Evolutionary conservation across 768 basidiomycete species (phyloP).

Genomic region (Pleurotus salmoneostramineus): DNA sequence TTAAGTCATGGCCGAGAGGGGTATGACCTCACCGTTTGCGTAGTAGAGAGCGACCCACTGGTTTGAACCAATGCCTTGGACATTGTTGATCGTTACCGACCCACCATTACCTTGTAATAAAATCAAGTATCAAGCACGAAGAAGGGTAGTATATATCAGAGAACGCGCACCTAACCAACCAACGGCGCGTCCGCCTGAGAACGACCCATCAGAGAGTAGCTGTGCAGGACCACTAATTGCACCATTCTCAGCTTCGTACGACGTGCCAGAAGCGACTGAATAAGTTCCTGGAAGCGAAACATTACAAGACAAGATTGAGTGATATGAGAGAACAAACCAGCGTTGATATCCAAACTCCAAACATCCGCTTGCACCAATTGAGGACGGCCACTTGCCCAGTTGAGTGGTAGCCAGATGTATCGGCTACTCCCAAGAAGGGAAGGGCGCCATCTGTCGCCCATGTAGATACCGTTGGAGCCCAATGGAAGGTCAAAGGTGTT

Average conservation of each 20-base stretch:
- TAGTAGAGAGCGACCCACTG: conserved; percentile 64
- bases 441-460: conserved; percentile 64
- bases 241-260: conserved; percentile 55
- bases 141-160: neutral
- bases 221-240: conserved; percentile 43
- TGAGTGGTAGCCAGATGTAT: conserved; percentile 61
- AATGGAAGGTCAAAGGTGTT: conserved; percentile 52
- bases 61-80: conserved; percentile 46
- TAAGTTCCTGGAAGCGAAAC: conserved; percentile 33
- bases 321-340: conserved; percentile 23
- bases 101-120: conserved; percentile 46
- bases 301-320: neutral
- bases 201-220: conserved; percentile 36
- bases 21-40: conserved; percentile 39
- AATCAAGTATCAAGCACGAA: neutral
- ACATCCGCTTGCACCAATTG: conserved; percentile 52
- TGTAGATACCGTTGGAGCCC: conserved; percentile 49
- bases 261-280: conserved; percentile 42
- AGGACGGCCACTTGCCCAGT: conserved; percentile 51
- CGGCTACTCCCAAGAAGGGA: conserved; percentile 48
- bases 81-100: conserved; percentile 49
- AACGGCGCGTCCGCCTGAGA: conserved; percentile 49
- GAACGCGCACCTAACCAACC: conserved; percentile 48
- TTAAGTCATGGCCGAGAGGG: neutral
- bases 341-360: conserved; percentile 47